These are phyloP conservation scores for Chenopodium berlandieri DNA, from an alignment of 148 eudicot species.

Conservation along the genomic window DNA sequence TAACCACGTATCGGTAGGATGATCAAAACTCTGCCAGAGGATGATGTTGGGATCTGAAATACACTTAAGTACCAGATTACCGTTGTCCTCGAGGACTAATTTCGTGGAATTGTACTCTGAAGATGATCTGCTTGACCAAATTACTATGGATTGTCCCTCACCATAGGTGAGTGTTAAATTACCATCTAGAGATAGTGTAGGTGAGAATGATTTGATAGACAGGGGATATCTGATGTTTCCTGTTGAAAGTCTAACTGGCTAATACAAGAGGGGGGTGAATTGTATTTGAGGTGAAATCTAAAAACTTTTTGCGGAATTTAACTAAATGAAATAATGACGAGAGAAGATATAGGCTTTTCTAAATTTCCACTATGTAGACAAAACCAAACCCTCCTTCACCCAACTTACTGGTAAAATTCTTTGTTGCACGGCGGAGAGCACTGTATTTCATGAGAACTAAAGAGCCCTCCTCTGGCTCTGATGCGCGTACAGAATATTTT, in stretches of 20 bases:
- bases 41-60: not conserved
- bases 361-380: no score
- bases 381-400: slow-evolving; percentile 77
- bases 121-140: not conserved
- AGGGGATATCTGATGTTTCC: no score
- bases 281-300: no score
- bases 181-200: no score
- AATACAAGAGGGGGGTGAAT: no score
- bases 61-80: slow-evolving; percentile 19
- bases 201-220: no score
- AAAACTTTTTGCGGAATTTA: no score
- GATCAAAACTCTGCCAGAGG: slow-evolving; percentile 28
- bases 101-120: not conserved
- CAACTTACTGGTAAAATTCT: slow-evolving; percentile 48
- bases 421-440: slow-evolving; percentile 48
- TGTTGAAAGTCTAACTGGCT: no score
- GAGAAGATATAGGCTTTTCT: no score
- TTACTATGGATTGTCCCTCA: not conserved
- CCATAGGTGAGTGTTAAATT: no score
- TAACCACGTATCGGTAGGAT: slow-evolving; percentile 45
- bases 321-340: no score
- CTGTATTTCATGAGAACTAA: slow-evolving; percentile 40
- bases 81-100: slow-evolving; percentile 13
- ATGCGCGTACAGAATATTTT: not conserved
- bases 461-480: slow-evolving; percentile 38